These are phyloP conservation scores for Stentor roeselii DNA, from an alignment of 73 alveolate species.

Conservation along the genomic window DNA sequence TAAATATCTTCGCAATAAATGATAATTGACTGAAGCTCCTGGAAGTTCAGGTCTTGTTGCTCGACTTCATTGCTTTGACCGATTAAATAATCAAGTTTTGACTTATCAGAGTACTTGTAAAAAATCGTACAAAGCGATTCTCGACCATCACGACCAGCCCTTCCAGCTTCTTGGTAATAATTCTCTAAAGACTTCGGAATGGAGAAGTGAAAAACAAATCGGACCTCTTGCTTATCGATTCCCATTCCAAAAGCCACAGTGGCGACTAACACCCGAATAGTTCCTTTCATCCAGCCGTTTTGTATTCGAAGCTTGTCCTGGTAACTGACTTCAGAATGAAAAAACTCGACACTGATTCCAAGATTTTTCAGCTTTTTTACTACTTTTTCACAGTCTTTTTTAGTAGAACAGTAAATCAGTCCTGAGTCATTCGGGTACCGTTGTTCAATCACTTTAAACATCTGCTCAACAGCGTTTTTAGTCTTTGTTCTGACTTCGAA, in stretches of 20 bases:
- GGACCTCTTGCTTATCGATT: constrained; percentile 95
- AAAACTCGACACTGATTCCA: constrained; percentile 78
- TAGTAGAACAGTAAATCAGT: constrained; percentile 90
- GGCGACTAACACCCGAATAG: constrained; percentile 94
- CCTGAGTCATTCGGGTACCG: constrained; percentile 65
- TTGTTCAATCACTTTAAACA: constrained; percentile 51
- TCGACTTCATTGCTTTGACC: neutral
- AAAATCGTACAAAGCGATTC: constrained; percentile 55
- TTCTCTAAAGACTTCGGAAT: constrained; percentile 92
- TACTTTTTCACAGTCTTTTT: constrained; percentile 87
- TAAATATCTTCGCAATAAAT: constrained; percentile 71
- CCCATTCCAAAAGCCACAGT: constrained; percentile 99
- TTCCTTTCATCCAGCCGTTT: constrained; percentile 87
- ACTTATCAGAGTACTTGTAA: constrained; percentile 47
- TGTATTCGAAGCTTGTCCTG: constrained; percentile 70
- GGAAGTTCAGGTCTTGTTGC: constrained; percentile 34
- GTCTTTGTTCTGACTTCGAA: constrained; percentile 79
- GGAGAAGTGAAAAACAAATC: constrained; percentile 97
- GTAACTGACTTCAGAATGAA: constrained; percentile 89
- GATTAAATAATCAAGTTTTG: neutral
- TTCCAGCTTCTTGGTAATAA: constrained; percentile 96
- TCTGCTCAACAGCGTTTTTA: constrained; percentile 66
- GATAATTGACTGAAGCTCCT: constrained; percentile 35
- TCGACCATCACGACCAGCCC: constrained; percentile 98
- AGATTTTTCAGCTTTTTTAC: constrained; percentile 66